Percentiles rank a stretch among this genome's conserved stretches.
phyloP scores from a whole-genome alignment of 768 basidiomycete species.

The Tulasnella sp. region DNA sequence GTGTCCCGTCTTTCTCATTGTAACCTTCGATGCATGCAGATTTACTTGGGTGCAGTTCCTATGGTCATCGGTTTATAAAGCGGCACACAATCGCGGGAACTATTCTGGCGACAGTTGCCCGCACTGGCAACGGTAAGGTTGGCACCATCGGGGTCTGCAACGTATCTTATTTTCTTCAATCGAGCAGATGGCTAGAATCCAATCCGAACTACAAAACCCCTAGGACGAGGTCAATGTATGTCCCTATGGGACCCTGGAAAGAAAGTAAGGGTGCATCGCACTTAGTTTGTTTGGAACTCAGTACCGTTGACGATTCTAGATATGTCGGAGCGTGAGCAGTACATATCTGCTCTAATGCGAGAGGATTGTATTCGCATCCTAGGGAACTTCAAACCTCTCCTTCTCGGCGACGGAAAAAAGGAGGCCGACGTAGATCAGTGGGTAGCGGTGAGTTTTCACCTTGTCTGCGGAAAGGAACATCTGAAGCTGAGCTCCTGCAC shows the following conservation, averaged over 20 bases:
- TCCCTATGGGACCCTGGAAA: conserved; percentile 20
- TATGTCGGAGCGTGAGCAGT: not conserved
- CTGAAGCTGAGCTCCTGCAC: not conserved
- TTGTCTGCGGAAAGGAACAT: too few species aligned
- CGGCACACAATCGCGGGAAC: conserved; percentile 8
- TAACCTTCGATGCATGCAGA: not conserved
- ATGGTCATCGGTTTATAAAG: not conserved
- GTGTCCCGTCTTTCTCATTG: not conserved
- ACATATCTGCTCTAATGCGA: conserved; percentile 1
- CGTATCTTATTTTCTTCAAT: not conserved
- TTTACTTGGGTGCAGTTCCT: conserved; percentile 22
- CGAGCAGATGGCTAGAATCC: conserved; percentile 14
- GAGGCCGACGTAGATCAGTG: conserved; percentile 8
- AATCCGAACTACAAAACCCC: conserved; percentile 19
- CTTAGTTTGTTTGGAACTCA: not conserved
- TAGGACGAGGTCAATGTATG: not conserved
- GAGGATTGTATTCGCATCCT: not conserved
- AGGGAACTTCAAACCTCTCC: not conserved
- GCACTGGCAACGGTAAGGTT: conserved; percentile 10
- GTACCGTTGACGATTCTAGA: not conserved
- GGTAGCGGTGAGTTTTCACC: not conserved
- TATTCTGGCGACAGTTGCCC: not conserved
- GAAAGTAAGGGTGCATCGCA: not conserved
- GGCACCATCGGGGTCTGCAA: too few species aligned
- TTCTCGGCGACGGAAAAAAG: not conserved